Evolutionary conservation across 108 stramenopile genomes (phyloP).

Genomic region (Pseudonitzschia delicatissima): DNA sequence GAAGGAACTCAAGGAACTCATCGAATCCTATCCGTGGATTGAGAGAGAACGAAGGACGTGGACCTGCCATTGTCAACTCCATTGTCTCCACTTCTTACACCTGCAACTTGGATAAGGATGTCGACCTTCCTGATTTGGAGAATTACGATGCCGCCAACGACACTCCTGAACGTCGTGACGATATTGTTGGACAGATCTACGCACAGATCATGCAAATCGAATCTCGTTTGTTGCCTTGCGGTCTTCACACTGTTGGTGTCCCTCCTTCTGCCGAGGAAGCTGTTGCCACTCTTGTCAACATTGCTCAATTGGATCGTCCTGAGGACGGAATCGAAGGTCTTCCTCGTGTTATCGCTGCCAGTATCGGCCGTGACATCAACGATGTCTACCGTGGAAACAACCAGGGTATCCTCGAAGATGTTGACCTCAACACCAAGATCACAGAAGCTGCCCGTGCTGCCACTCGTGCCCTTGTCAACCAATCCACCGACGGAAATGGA

Average conservation of each 20-base stretch:
- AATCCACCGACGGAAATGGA: slow-evolving; percentile 88
- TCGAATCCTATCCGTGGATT: slow-evolving; percentile 94
- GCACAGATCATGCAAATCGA: slow-evolving; percentile 96
- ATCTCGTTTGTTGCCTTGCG: slow-evolving; percentile 93
- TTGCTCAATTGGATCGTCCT: slow-evolving; percentile 91
- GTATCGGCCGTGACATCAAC: slow-evolving; percentile 90
- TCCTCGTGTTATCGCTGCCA: slow-evolving; percentile 90
- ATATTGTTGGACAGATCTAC: slow-evolving; percentile 88
- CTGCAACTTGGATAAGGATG: slow-evolving; percentile 96
- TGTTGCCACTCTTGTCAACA: slow-evolving; percentile 94
- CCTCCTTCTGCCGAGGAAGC: slow-evolving; percentile 95
- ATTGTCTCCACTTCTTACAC: slow-evolving; percentile 91
- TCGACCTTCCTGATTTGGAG: slow-evolving; percentile 86
- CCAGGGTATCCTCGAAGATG: slow-evolving; percentile 83
- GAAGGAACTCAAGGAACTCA: slow-evolving; percentile 95
- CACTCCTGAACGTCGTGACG: slow-evolving; percentile 80
- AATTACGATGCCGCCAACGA: slow-evolving; percentile 77
- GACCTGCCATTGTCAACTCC: slow-evolving; percentile 94
- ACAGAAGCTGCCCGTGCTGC: slow-evolving; percentile 85
- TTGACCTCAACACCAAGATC: slow-evolving; percentile 84
- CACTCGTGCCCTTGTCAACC: slow-evolving; percentile 83
- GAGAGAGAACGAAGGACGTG: slow-evolving; percentile 91
- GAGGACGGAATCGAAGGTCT: slow-evolving; percentile 91
- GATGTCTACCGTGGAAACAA: slow-evolving; percentile 94
- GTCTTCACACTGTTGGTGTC: slow-evolving; percentile 94